These are phyloP conservation scores for Eleusine indica DNA, from an alignment of 176 grass and related monocot genomes.

Conservation along the genomic window DNA sequence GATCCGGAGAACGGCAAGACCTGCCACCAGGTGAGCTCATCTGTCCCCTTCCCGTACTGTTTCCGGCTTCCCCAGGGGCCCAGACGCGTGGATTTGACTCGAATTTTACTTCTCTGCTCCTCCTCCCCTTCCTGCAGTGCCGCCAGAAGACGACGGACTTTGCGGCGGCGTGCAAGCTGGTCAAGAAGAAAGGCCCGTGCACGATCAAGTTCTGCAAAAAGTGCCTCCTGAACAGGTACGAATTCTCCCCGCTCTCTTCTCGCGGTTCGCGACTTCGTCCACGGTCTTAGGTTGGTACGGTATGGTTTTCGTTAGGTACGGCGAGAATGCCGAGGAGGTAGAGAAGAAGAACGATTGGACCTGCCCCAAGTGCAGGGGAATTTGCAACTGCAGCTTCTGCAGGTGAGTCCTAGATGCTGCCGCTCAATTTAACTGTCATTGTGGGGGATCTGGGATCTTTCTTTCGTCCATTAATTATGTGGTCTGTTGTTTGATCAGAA, in stretches of 20 bases:
- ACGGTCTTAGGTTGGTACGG: not conserved
- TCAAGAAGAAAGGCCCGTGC: constrained; percentile 62
- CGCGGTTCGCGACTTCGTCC: not conserved
- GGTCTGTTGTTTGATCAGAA: constrained; percentile 51
- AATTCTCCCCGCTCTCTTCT: not conserved
- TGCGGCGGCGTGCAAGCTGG: constrained; percentile 64
- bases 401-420: constrained; percentile 51
- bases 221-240: constrained; percentile 82
- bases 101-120: not conserved
- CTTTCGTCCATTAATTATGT: not conserved
- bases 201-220: constrained; percentile 78
- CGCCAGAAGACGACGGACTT: constrained; percentile 91
- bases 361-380: constrained; percentile 89
- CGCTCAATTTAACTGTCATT: not conserved
- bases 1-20: constrained; percentile 78
- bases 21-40: constrained; percentile 77
- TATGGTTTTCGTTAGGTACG: constrained; percentile 57
- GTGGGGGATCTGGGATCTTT: not conserved
- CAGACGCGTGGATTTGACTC: not conserved
- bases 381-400: constrained; percentile 98
- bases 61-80: not conserved
- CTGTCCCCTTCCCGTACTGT: not conserved
- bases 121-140: constrained; percentile 46
- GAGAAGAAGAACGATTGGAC: constrained; percentile 49
- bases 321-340: constrained; percentile 70